Conservation (phyloP, 2,329 filamentous ascomycete genomes). For the Eutypa lata region DNA sequence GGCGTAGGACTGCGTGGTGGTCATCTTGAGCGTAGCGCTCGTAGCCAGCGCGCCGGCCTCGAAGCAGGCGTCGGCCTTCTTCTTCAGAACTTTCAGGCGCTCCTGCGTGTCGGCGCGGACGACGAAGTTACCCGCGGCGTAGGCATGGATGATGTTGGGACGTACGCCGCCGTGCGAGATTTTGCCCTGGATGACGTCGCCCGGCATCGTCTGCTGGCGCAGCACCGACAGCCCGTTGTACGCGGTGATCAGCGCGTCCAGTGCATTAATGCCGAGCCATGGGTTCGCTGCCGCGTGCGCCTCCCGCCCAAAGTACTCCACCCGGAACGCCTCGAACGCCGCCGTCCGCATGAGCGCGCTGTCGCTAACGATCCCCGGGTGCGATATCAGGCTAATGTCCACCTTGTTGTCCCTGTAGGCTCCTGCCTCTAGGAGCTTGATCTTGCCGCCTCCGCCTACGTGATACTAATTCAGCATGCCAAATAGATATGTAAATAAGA, state of each 20-base stretch:
- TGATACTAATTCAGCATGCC: no score
- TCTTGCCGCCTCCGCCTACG: conserved; percentile 49
- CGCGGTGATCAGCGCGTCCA: conserved; percentile 52
- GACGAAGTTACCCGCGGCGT: conserved; percentile 30
- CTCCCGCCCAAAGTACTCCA: conserved; percentile 51
- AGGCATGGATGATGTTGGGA: conserved; percentile 55
- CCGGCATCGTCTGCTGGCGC: conserved; percentile 53
- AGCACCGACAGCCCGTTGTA: conserved; percentile 49
- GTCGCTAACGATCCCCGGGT: conserved; percentile 41
- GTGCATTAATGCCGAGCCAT: conserved; percentile 58
- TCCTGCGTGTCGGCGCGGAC: conserved; percentile 30
- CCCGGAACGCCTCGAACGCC: conserved; percentile 46
- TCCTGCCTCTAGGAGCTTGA: conserved; percentile 40
- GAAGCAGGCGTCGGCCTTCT: conserved; percentile 44
- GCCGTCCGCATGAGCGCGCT: conserved; percentile 49
- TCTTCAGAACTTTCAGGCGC: conserved; percentile 36
- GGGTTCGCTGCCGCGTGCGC: conserved; percentile 57
- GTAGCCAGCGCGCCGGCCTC: conserved; percentile 45
- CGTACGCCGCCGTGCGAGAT: conserved; percentile 51
- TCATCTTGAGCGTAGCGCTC: conserved; percentile 45
- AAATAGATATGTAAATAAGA: no score
- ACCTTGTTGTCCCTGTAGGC: conserved; percentile 39
- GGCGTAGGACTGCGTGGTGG: conserved; percentile 41
- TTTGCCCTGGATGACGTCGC: conserved; percentile 47
- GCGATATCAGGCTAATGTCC: conserved; percentile 37